phyloP scores from a whole-genome alignment of 2,329 filamentous ascomycete genomes.

The Aspergillus calidoustus region DNA sequence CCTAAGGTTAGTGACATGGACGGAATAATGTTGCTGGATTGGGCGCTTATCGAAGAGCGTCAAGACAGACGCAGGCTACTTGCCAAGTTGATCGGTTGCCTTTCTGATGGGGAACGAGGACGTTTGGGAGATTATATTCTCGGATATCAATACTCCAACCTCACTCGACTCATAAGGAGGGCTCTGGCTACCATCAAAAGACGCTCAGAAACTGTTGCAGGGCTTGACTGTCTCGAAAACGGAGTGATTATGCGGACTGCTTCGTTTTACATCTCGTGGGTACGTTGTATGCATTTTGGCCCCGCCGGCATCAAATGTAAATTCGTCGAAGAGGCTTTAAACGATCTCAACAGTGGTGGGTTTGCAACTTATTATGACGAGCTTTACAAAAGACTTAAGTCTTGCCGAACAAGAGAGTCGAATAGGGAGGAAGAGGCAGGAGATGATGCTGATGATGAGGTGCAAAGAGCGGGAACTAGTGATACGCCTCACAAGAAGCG shows the following conservation, averaged over 20 bases:
- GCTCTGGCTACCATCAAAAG: slow-evolving; percentile 25
- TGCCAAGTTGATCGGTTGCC: slow-evolving; percentile 33
- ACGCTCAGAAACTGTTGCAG: slow-evolving; percentile 10
- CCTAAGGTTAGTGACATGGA: slow-evolving; percentile 30
- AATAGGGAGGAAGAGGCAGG: not conserved
- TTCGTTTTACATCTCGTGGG: slow-evolving; percentile 40
- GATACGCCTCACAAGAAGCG: slow-evolving; percentile 52
- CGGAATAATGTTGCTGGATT: slow-evolving; percentile 38
- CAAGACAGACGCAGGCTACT: slow-evolving; percentile 44
- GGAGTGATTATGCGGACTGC: slow-evolving; percentile 30
- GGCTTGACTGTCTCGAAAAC: slow-evolving; percentile 14
- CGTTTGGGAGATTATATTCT: slow-evolving; percentile 21
- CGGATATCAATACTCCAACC: slow-evolving; percentile 13
- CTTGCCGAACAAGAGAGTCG: slow-evolving; percentile 23
- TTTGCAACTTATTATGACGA: slow-evolving; percentile 38
- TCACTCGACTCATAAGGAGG: slow-evolving; percentile 20
- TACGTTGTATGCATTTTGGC: slow-evolving; percentile 28
- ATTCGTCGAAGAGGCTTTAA: slow-evolving; percentile 29
- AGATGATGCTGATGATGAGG: not conserved
- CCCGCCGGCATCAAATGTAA: slow-evolving; percentile 26
- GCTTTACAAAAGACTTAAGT: slow-evolving; percentile 30
- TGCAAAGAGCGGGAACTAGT: not conserved
- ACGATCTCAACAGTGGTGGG: slow-evolving; percentile 21
- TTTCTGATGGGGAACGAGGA: slow-evolving; percentile 27
- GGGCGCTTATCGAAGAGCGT: slow-evolving; percentile 40